Conservation (phyloP, 305 asterid genomes). For the Fraxinus velutina region DNA sequence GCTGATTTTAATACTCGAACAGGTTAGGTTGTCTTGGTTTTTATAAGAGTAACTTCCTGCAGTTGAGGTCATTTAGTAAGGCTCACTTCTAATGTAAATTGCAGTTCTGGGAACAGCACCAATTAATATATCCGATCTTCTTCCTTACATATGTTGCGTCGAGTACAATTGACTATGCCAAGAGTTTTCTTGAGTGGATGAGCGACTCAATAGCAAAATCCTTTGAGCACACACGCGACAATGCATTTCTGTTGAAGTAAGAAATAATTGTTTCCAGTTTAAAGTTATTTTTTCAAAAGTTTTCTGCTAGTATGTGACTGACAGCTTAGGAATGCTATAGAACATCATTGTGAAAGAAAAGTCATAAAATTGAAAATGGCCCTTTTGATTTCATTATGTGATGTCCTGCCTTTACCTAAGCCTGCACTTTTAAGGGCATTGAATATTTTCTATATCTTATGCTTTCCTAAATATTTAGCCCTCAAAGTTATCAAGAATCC, state of each 20-base stretch:
- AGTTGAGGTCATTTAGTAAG: constrained; percentile 18
- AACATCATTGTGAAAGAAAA: background rate
- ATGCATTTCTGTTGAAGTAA: constrained; percentile 87
- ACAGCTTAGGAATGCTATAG: constrained; percentile 1
- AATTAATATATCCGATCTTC: constrained; percentile 69
- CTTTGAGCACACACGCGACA: constrained; percentile 86
- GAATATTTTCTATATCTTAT: background rate
- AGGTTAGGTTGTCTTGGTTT: constrained; percentile 45
- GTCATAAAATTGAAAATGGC: background rate
- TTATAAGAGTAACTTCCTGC: constrained; percentile 19
- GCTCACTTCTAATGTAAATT: constrained; percentile 31
- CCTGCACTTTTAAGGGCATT: constrained; percentile 12
- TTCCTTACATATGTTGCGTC: constrained; percentile 83
- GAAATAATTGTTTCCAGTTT: constrained; percentile 28
- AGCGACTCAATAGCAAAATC: constrained; percentile 92
- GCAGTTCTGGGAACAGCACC: constrained; percentile 87
- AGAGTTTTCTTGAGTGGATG: constrained; percentile 98
- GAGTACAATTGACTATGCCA: constrained; percentile 84
- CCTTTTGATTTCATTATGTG: constrained; percentile 3
- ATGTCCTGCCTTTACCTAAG: background rate
- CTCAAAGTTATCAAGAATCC: constrained; percentile 19
- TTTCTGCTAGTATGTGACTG: constrained; percentile 16
- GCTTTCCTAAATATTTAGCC: background rate
- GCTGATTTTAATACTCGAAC: constrained; percentile 79
- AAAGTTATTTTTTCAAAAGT: background rate